Conservation (phyloP, 345 rosid species). For the Stellera chamaejasme region DNA sequence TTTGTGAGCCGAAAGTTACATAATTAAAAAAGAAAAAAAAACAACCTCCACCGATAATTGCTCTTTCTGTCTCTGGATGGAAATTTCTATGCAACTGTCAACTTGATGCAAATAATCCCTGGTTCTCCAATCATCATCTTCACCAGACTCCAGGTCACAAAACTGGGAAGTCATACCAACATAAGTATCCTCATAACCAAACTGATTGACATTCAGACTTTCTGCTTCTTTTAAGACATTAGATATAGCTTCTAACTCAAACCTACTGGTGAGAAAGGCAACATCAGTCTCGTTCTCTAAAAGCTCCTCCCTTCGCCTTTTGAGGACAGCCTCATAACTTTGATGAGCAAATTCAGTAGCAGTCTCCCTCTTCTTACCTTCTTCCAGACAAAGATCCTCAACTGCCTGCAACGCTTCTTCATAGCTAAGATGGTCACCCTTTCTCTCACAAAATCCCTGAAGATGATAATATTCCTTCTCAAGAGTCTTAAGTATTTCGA, state of each 20-base stretch:
- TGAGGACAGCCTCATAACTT: slow-evolving; percentile 60
- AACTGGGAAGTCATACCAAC: slow-evolving; percentile 55
- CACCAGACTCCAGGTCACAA: slow-evolving; percentile 82
- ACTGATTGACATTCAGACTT: slow-evolving; percentile 56
- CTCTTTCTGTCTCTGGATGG: slow-evolving; percentile 76
- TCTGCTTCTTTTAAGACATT: slow-evolving; percentile 76
- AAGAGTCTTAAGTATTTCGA: slow-evolving; percentile 64
- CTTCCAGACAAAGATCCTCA: slow-evolving; percentile 79
- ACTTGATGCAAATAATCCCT: slow-evolving; percentile 62
- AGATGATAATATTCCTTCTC: slow-evolving; percentile 75
- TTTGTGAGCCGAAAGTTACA: slow-evolving; percentile 2
- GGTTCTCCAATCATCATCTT: slow-evolving; percentile 64
- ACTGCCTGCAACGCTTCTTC: slow-evolving; percentile 80
- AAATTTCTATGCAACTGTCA: slow-evolving; percentile 71
- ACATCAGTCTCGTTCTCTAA: slow-evolving; percentile 46
- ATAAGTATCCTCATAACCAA: slow-evolving; percentile 59
- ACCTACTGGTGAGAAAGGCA: slow-evolving; percentile 30
- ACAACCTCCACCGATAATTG: slow-evolving; percentile 71
- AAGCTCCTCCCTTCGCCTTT: slow-evolving; percentile 63
- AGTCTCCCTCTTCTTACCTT: slow-evolving; percentile 70
- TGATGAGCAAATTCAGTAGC: slow-evolving; percentile 37
- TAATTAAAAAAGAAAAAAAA: slow-evolving; percentile 16
- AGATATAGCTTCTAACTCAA: slow-evolving; percentile 67
- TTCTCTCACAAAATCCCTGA: slow-evolving; percentile 76
- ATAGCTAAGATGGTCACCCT: slow-evolving; percentile 65